A percentile compares a stretch with the other conserved stretches of the same genome.
These are phyloP conservation scores for Paraleonurus japonicus DNA, from an alignment of 257 asterid species.

Conservation along the genomic window DNA sequence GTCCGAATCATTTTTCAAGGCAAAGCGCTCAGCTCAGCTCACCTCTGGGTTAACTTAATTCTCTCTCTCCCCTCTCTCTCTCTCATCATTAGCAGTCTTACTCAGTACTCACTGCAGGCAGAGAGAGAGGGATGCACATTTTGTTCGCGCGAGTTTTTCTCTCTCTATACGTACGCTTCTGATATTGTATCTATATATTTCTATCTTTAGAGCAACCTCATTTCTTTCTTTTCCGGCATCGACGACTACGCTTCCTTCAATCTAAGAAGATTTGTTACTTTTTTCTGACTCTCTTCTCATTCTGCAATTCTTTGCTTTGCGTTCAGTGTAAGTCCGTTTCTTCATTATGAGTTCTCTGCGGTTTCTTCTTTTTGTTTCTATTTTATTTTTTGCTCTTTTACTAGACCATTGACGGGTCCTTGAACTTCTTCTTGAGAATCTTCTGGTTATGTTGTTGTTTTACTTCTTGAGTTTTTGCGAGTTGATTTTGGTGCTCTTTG, in stretches of 20 bases:
- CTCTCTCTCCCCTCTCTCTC: slow-evolving; percentile 19
- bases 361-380: background rate
- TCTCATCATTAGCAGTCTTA: slow-evolving; percentile 13
- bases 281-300: slow-evolving; percentile 25
- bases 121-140: slow-evolving; percentile 23
- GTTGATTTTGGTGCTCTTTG: background rate
- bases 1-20: slow-evolving; percentile 32
- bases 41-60: background rate
- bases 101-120: slow-evolving; percentile 8
- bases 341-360: slow-evolving; percentile 2
- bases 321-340: slow-evolving; percentile 52
- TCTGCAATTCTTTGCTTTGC: slow-evolving; percentile 66
- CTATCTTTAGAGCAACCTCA: background rate
- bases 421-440: slow-evolving; percentile 16
- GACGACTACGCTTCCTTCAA: slow-evolving; percentile 33
- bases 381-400: slow-evolving; percentile 5
- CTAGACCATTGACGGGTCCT: background rate
- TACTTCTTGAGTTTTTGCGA: slow-evolving; percentile 12
- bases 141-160: slow-evolving; percentile 56
- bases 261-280: slow-evolving; percentile 51
- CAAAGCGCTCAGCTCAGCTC: no score
- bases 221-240: slow-evolving; percentile 41
- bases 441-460: background rate
- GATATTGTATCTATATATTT: slow-evolving; percentile 22
- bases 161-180: slow-evolving; percentile 29